These are phyloP conservation scores for Magnolia kwangsiensis DNA, from an alignment of 164 flowering plant genomes.

Conservation along the genomic window DNA sequence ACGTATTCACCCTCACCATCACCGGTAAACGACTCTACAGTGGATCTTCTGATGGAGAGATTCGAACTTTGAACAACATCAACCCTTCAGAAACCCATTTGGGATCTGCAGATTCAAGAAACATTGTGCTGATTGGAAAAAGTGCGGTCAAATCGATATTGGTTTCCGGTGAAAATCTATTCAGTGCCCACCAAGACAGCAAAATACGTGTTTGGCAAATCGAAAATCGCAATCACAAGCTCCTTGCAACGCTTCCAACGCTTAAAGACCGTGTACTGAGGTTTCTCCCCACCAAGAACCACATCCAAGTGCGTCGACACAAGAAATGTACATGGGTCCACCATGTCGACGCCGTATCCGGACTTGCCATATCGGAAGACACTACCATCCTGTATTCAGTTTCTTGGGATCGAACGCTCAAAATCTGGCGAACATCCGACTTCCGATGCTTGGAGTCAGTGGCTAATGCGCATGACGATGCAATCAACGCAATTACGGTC, in stretches of 20 bases:
- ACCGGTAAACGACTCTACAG: conserved; percentile 51
- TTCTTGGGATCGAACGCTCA: conserved; percentile 89
- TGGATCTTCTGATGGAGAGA: conserved; percentile 52
- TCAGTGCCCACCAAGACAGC: conserved; percentile 83
- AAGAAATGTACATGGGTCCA: conserved; percentile 78
- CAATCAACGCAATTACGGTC: conserved; percentile 64
- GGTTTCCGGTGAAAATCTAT: conserved; percentile 34
- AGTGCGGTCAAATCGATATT: conserved; percentile 77
- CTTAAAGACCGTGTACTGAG: conserved; percentile 52
- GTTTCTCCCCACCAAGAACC: conserved; percentile 50
- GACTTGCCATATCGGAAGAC: conserved; percentile 57
- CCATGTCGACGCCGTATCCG: conserved; percentile 79
- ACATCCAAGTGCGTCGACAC: conserved; percentile 67
- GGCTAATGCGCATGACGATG: conserved; percentile 75
- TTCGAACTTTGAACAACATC: conserved; percentile 26
- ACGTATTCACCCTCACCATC: conserved; percentile 52
- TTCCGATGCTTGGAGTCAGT: conserved; percentile 79
- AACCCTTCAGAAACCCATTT: background rate
- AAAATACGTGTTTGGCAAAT: conserved; percentile 83
- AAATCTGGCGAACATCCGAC: conserved; percentile 69
- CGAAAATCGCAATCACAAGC: conserved; percentile 20
- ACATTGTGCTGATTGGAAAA: conserved; percentile 33
- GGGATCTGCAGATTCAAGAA: background rate
- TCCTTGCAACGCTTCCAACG: conserved; percentile 73
- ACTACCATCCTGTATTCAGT: conserved; percentile 67